phyloP scores from a whole-genome alignment of 225 moss, liverwort and hornwort genomes.

The Polytrichum commune region DNA sequence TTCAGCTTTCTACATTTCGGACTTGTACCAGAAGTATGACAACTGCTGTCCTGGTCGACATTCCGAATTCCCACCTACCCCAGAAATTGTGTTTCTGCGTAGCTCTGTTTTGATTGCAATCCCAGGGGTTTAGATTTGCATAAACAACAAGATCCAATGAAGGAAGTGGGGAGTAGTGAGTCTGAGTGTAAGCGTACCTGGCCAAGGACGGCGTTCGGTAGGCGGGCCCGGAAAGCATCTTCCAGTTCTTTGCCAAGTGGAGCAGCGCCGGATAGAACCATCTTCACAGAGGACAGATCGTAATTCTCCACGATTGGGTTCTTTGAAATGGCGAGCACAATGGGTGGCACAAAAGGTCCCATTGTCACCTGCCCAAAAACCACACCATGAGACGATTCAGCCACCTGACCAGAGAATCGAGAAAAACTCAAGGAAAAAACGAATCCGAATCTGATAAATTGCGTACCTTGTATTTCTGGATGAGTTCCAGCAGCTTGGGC shows the following conservation, averaged over 20 bases:
- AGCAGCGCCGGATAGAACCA: conserved; percentile 73
- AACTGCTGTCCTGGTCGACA: too few relatives aligned
- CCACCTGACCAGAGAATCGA: background rate
- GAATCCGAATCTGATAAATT: background rate
- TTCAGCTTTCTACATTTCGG: too few relatives aligned
- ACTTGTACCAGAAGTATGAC: too few relatives aligned
- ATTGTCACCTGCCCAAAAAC: conserved; percentile 31
- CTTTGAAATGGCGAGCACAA: conserved; percentile 73
- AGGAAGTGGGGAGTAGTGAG: too few relatives aligned
- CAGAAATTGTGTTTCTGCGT: too few relatives aligned
- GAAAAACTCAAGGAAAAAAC: background rate
- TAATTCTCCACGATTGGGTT: conserved; percentile 58
- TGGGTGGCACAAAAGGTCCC: conserved; percentile 72
- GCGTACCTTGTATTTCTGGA: conserved; percentile 36
- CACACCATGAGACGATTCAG: background rate
- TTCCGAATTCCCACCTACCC: too few relatives aligned
- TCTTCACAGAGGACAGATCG: conserved; percentile 58
- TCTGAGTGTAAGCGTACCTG: conserved; percentile 37
- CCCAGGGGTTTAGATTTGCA: too few relatives aligned
- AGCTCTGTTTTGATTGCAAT: too few relatives aligned
- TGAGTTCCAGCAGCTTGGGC: conserved; percentile 40
- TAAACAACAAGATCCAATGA: too few relatives aligned
- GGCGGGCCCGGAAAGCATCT: conserved; percentile 58
- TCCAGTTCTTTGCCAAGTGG: conserved; percentile 81
- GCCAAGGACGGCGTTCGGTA: conserved; percentile 66